phyloP scores from a whole-genome alignment of 176 grass and related monocot species.

The Musa acuminata region DNA sequence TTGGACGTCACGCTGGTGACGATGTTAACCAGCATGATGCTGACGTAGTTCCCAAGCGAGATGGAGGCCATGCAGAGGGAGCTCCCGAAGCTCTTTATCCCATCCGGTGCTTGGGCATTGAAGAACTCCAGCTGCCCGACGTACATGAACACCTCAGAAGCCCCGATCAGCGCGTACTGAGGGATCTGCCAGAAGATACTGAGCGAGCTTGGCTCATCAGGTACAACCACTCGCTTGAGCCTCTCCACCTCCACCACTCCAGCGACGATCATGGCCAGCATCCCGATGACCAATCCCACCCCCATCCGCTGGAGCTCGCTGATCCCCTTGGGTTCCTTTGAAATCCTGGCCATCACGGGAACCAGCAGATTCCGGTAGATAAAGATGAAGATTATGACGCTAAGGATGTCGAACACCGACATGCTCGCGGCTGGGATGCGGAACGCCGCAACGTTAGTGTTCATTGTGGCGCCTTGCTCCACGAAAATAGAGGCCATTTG shows the following conservation, averaged over 20 bases:
- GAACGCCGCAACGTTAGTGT: constrained; percentile 53
- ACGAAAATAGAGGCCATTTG: constrained; percentile 90
- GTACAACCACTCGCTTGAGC: constrained; percentile 25
- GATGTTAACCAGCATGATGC: constrained; percentile 62
- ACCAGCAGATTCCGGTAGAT: constrained; percentile 52
- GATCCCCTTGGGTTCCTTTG: constrained; percentile 44
- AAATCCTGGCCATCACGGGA: constrained; percentile 31
- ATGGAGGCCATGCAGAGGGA: constrained; percentile 88
- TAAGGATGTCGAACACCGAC: constrained; percentile 78
- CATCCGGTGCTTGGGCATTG: constrained; percentile 68
- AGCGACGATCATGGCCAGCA: constrained; percentile 52
- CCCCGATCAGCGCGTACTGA: constrained; percentile 68
- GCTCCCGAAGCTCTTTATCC: constrained; percentile 88
- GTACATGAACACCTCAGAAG: constrained; percentile 90
- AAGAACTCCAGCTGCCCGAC: constrained; percentile 86
- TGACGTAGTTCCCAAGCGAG: constrained; percentile 79
- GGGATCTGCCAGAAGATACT: constrained; percentile 73
- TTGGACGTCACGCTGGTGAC: constrained; percentile 44
- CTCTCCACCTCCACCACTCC: constrained; percentile 58
- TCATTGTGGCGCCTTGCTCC: constrained; percentile 70
- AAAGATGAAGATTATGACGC: constrained; percentile 53
- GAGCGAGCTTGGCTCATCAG: constrained; percentile 42
- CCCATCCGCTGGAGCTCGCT: constrained; percentile 87
- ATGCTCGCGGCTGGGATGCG: constrained; percentile 70
- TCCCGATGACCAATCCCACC: constrained; percentile 57